A percentile compares a stretch with the other conserved stretches of the same genome.
These are phyloP conservation scores for Tricholoma sp. DNA, from an alignment of 768 basidiomycete genomes.

Conservation along the genomic window DNA sequence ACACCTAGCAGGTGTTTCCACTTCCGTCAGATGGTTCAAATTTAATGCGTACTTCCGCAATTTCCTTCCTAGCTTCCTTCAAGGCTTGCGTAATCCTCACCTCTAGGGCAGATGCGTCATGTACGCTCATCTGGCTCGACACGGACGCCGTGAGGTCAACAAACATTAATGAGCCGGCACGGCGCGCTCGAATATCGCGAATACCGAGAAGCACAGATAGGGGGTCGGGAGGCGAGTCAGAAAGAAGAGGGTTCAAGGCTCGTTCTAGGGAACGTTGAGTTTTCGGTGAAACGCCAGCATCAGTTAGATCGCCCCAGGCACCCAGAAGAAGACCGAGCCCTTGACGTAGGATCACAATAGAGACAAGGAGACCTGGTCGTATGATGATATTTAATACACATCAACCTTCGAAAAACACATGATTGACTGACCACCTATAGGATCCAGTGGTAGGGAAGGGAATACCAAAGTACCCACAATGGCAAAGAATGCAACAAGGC, in stretches of 20 bases:
- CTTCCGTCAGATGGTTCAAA: conserved; percentile 38
- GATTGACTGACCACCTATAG: conserved; percentile 71
- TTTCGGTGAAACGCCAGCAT: conserved; percentile 64
- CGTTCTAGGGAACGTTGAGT: conserved; percentile 50
- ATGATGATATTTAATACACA: neutral
- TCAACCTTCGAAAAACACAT: conserved; percentile 4
- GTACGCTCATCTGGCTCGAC: conserved; percentile 49
- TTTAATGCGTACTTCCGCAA: conserved; percentile 66
- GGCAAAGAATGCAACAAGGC: conserved; percentile 84
- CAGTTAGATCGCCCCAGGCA: conserved; percentile 78
- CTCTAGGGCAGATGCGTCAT: conserved; percentile 57
- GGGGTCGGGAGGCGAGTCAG: conserved; percentile 21
- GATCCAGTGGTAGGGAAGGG: conserved; percentile 85
- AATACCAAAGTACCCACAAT: conserved; percentile 88
- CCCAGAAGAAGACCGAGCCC: conserved; percentile 61
- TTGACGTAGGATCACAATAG: conserved; percentile 81
- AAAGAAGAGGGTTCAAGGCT: conserved; percentile 51
- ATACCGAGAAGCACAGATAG: conserved; percentile 38
- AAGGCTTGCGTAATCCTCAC: conserved; percentile 50
- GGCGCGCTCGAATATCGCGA: conserved; percentile 61
- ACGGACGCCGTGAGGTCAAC: conserved; percentile 82
- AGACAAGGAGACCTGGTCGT: conserved; percentile 71
- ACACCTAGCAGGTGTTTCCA: neutral
- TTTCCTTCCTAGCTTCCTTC: conserved; percentile 54
- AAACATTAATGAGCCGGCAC: conserved; percentile 74